A percentile compares a stretch with the other conserved stretches of the same genome.
Evolutionary conservation across 1,284 basidiomycete genomes (phyloP).

Genomic region (Kwoniella shivajii): DNA sequence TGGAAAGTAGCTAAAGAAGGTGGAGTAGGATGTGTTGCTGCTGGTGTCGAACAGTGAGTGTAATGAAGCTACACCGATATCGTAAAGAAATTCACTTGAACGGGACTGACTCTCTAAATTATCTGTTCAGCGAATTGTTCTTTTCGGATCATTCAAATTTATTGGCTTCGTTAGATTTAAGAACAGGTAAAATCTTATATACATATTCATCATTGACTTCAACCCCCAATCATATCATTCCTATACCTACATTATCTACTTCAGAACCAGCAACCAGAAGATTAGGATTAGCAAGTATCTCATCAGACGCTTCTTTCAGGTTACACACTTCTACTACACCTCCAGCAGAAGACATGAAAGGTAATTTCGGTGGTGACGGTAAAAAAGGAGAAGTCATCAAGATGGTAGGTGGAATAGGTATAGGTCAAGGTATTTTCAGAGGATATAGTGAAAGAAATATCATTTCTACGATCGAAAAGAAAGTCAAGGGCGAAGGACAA

Average conservation of each 20-base stretch:
- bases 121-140: slow-evolving; percentile 66
- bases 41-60: slow-evolving; percentile 69
- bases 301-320: slow-evolving; percentile 59
- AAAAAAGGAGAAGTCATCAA: slow-evolving; percentile 67
- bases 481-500: slow-evolving; percentile 37
- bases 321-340: slow-evolving; percentile 68
- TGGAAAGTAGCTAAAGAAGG: slow-evolving; percentile 57
- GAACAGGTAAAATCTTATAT: slow-evolving; percentile 71
- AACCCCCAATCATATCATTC: slow-evolving; percentile 42
- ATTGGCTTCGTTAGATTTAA: slow-evolving; percentile 70
- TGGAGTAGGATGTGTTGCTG: slow-evolving; percentile 67
- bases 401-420: slow-evolving; percentile 68
- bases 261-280: slow-evolving; percentile 3
- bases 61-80: background rate
- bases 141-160: slow-evolving; percentile 71
- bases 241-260: slow-evolving; percentile 24
- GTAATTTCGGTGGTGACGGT: slow-evolving; percentile 61
- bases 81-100: background rate
- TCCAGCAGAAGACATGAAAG: slow-evolving; percentile 55
- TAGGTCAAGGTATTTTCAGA: slow-evolving; percentile 61
- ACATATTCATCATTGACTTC: slow-evolving; percentile 60
- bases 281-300: slow-evolving; percentile 41
- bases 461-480: slow-evolving; percentile 51
- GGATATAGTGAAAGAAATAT: slow-evolving; percentile 33
- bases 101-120: background rate